Conservation (phyloP, 2,329 filamentous ascomycete species). For the Cercospora nicotianae region DNA sequence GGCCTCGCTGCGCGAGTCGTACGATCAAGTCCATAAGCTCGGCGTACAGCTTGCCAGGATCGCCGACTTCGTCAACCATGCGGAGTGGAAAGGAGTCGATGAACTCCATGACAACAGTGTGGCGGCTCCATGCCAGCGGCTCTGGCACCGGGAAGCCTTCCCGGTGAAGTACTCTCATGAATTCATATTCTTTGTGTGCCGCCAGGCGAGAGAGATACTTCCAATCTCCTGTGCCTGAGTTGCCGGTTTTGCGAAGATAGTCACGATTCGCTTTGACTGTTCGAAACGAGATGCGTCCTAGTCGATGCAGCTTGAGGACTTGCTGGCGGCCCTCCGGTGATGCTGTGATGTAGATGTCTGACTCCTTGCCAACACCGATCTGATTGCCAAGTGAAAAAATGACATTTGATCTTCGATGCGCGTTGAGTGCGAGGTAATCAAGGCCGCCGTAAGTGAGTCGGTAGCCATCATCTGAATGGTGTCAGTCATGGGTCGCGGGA, state of each 20-base stretch:
- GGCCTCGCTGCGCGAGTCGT: constrained; percentile 75
- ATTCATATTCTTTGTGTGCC: constrained; percentile 90
- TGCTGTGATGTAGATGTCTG: constrained; percentile 92
- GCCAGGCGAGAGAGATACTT: constrained; percentile 96
- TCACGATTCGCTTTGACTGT: constrained; percentile 95
- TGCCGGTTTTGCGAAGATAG: constrained; percentile 74
- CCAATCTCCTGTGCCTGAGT: constrained; percentile 72
- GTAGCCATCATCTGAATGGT: constrained; percentile 77
- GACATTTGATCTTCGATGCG: constrained; percentile 74
- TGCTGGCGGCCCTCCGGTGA: constrained; percentile 72
- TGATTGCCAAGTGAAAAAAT: constrained; percentile 93
- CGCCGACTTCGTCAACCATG: constrained; percentile 79
- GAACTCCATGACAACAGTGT: constrained; percentile 94
- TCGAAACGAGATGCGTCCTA: constrained; percentile 94
- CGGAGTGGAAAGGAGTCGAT: constrained; percentile 90
- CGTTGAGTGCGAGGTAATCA: constrained; percentile 94
- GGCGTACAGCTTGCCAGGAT: constrained; percentile 84
- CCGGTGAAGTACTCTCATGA: constrained; percentile 81
- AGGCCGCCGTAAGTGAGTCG: constrained; percentile 93
- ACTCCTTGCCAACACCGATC: constrained; percentile 96
- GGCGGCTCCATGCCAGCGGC: constrained; percentile 83
- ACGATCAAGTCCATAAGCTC: constrained; percentile 87
- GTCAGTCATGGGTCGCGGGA: neutral
- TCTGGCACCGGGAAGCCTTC: constrained; percentile 89
- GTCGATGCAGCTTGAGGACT: constrained; percentile 91